Conservation (phyloP, 495 filamentous ascomycete species). For the Rhypophila decipiens region DNA sequence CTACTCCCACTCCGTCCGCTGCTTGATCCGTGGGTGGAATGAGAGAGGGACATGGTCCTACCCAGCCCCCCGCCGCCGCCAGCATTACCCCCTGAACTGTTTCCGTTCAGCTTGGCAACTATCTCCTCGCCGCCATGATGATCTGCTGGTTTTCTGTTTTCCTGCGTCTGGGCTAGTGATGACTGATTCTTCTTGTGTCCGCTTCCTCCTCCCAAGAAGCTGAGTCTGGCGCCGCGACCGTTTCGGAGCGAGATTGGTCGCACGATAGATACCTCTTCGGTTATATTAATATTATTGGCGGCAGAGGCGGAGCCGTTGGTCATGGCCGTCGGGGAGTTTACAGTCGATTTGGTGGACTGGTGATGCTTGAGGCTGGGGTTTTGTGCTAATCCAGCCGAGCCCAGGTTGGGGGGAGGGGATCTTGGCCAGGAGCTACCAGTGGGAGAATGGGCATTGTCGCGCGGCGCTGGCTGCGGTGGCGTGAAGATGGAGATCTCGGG, state of each 20-base stretch:
- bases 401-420: conserved; percentile 24
- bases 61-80: too few relatives aligned
- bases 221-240: conserved; percentile 39
- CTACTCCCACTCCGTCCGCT: conserved; percentile 1
- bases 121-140: too few relatives aligned
- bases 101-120: too few relatives aligned
- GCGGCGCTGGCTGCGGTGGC: conserved; percentile 26
- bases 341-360: too few relatives aligned
- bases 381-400: conserved; percentile 12
- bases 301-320: conserved; percentile 15
- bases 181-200: conserved; percentile 34
- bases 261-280: conserved; percentile 33
- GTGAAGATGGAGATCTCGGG: conserved; percentile 55
- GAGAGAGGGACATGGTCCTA: too few relatives aligned
- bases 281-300: conserved; percentile 26
- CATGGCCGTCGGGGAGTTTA: too few relatives aligned
- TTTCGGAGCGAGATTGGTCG: conserved; percentile 34
- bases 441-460: conserved; percentile 24
- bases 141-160: too few relatives aligned
- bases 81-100: too few relatives aligned
- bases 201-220: conserved; percentile 31
- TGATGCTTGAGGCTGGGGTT: too few relatives aligned
- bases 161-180: background rate
- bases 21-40: background rate
- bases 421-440: conserved; percentile 40